Evolutionary conservation across 1,284 basidiomycete genomes (phyloP).

Genomic region (Pholiota adiposa): DNA sequence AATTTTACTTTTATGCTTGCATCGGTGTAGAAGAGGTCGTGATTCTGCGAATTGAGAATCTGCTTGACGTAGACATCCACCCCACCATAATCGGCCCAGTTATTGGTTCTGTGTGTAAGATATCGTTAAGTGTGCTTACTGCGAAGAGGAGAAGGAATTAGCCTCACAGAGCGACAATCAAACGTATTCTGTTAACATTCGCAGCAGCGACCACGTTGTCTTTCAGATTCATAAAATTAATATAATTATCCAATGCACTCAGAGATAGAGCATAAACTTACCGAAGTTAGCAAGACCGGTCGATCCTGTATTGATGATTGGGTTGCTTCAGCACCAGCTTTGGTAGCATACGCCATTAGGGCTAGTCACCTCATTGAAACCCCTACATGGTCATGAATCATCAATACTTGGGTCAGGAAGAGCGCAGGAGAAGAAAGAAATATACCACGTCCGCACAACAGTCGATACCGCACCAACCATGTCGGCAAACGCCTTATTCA

Average conservation of each 20-base stretch:
- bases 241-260: no score
- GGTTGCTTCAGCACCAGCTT: conserved; percentile 54
- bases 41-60: conserved; percentile 42
- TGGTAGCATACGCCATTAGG: conserved; percentile 60
- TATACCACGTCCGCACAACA: conserved; percentile 60
- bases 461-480: conserved; percentile 59
- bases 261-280: no score
- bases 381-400: conserved; percentile 38
- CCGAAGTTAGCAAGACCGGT: conserved; percentile 59
- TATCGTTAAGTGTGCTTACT: no score
- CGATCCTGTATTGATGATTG: conserved; percentile 57
- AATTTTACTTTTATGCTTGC: conserved; percentile 36
- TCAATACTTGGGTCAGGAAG: no score
- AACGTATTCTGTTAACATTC: conserved; percentile 58
- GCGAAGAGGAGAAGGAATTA: background rate
- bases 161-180: conserved; percentile 61
- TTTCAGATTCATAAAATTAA: no score
- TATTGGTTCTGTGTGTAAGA: conserved; percentile 50
- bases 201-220: conserved; percentile 61
- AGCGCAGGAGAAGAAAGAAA: no score
- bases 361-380: conserved; percentile 68
- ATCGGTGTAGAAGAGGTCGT: conserved; percentile 53
- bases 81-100: conserved; percentile 58
- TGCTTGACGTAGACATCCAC: conserved; percentile 55
- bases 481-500: conserved; percentile 51